Percentiles rank a stretch among this genome's conserved stretches.
phyloP scores from a whole-genome alignment of 768 basidiomycete species.

The Tricholoma saponaceum region DNA sequence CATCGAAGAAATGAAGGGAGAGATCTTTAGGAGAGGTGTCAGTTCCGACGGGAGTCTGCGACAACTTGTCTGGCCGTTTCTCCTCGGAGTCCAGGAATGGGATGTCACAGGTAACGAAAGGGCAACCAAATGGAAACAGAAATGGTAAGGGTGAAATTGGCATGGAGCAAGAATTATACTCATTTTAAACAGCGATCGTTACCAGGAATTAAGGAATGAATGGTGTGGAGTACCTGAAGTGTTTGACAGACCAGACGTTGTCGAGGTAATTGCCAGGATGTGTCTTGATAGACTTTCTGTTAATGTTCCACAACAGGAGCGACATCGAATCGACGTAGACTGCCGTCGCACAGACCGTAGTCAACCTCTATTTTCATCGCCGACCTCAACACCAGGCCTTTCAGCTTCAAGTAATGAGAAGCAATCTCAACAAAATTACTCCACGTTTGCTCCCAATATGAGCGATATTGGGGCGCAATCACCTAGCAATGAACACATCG shows the following conservation, averaged over 20 bases:
- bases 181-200: conserved; percentile 47
- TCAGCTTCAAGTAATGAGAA: conserved; percentile 50
- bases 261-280: conserved; percentile 56
- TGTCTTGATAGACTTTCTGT: conserved; percentile 1
- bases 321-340: conserved; percentile 95
- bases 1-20: conserved; percentile 65
- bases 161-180: not conserved
- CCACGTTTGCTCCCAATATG: conserved; percentile 71
- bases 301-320: conserved; percentile 45
- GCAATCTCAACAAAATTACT: conserved; percentile 48
- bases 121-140: conserved; percentile 54
- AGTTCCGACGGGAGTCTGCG: conserved; percentile 50
- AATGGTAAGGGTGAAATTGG: conserved; percentile 40
- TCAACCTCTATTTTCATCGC: conserved; percentile 80
- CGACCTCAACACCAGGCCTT: conserved; percentile 25
- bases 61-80: conserved; percentile 84
- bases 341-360: conserved; percentile 93
- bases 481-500: conserved; percentile 87
- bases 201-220: conserved; percentile 65
- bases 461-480: conserved; percentile 82
- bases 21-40: conserved; percentile 78
- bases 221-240: conserved; percentile 86
- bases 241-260: conserved; percentile 71
- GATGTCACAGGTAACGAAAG: conserved; percentile 60
- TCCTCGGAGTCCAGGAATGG: conserved; percentile 86